phyloP scores from a whole-genome alignment of 768 basidiomycete species.

The Mycena albidolilacea region DNA sequence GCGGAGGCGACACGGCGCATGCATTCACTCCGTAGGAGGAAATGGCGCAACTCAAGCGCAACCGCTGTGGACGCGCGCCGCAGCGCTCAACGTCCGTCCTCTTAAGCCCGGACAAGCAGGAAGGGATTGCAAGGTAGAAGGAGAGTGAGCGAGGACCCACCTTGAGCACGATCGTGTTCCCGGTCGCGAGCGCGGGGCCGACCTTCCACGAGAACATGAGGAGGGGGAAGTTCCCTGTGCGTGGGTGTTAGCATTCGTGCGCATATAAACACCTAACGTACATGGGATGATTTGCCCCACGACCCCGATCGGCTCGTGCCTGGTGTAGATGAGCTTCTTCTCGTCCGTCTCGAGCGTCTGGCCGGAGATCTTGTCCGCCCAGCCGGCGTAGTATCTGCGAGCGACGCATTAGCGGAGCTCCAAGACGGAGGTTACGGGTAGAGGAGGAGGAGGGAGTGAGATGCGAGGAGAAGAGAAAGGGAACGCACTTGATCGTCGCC shows the following conservation, averaged over 20 bases:
- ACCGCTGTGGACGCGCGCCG: no score
- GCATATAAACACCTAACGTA: conserved; percentile 51
- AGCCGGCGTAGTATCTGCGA: conserved; percentile 84
- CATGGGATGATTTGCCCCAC: conserved; percentile 74
- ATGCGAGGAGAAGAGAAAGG: no score
- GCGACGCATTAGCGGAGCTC: no score
- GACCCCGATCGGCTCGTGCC: conserved; percentile 77
- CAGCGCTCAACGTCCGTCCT: no score
- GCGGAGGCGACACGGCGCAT: neutral
- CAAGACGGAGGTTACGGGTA: no score
- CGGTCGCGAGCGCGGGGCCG: conserved; percentile 83
- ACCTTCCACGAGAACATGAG: conserved; percentile 78
- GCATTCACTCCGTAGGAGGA: no score
- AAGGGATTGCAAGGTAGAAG: neutral
- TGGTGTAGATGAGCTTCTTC: conserved; percentile 74
- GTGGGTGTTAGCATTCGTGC: neutral
- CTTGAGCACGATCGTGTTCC: conserved; percentile 82
- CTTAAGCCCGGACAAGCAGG: no score
- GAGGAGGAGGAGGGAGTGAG: no score
- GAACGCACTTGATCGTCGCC: conserved; percentile 55
- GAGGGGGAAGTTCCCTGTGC: conserved; percentile 41
- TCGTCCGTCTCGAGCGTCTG: conserved; percentile 80
- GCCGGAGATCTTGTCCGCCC: conserved; percentile 89
- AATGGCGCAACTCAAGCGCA: no score
- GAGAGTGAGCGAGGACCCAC: conserved; percentile 31